Evolutionary conservation across 1,284 basidiomycete genomes (phyloP).

Genomic region (Heterobasidion occidentale): DNA sequence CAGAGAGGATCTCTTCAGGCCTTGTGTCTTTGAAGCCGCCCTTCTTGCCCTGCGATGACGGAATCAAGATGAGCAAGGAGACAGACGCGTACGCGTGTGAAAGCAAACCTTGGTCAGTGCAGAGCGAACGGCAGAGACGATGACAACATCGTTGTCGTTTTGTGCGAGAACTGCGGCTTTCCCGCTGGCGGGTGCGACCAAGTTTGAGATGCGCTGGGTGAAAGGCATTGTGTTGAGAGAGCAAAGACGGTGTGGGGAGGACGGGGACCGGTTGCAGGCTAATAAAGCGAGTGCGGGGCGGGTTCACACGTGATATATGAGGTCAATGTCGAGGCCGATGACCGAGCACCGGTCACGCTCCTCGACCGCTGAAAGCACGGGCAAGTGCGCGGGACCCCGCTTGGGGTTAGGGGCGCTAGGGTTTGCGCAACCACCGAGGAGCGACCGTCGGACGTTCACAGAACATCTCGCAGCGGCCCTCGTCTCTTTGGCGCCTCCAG

Average conservation of each 20-base stretch:
- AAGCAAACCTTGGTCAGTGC: conserved; percentile 78
- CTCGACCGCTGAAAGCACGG: neutral
- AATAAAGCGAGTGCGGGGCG: neutral
- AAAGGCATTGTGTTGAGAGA: conserved; percentile 3
- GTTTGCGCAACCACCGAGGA: no score
- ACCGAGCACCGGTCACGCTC: neutral
- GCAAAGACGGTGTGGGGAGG: neutral
- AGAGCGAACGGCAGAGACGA: conserved; percentile 83
- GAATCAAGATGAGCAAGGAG: neutral
- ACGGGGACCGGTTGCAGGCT: neutral
- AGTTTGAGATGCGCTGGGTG: conserved; percentile 17
- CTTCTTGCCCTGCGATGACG: conserved; percentile 61
- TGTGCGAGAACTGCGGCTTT: conserved; percentile 46
- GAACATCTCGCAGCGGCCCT: no score
- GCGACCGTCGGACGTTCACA: no score
- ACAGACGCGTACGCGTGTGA: neutral
- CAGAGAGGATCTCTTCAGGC: conserved; percentile 86
- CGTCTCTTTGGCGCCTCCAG: no score
- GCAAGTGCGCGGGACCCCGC: neutral
- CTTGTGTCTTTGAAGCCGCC: conserved; percentile 93
- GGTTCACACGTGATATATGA: neutral
- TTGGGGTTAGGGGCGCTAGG: neutral
- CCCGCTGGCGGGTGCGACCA: conserved; percentile 21
- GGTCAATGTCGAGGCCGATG: neutral
- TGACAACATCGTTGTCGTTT: conserved; percentile 81